phyloP scores from a whole-genome alignment of 192 early-diverging fungal genomes.

The Coemansia sp. region DNA sequence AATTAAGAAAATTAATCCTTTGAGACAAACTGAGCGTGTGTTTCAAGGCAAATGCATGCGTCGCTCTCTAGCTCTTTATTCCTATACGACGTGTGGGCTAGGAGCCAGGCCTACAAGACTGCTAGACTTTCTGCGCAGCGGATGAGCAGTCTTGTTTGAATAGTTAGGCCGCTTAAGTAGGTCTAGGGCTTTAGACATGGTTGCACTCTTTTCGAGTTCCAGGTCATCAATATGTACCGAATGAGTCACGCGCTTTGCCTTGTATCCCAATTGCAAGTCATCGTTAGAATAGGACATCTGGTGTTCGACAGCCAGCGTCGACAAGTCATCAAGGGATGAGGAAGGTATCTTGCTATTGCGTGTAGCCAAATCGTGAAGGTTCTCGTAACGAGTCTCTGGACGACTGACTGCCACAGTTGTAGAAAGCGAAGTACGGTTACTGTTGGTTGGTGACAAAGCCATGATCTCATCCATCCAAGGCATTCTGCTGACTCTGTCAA shows the following conservation, averaged over 20 bases:
- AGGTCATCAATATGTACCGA: constrained; percentile 13
- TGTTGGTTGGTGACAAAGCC: constrained; percentile 42
- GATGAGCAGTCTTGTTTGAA: constrained; percentile 5
- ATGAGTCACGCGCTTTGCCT: constrained; percentile 1
- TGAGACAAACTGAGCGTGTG: too few species aligned
- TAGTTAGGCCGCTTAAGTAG: constrained; percentile 32
- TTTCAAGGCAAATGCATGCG: background rate
- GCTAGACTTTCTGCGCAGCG: constrained; percentile 11
- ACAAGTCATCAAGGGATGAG: constrained; percentile 1
- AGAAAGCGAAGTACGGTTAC: constrained; percentile 34
- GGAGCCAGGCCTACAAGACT: constrained; percentile 24
- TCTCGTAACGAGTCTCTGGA: constrained; percentile 16
- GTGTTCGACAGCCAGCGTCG: background rate
- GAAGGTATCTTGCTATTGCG: constrained; percentile 39
- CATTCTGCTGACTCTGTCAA: constrained; percentile 31
- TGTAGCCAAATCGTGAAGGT: constrained; percentile 37
- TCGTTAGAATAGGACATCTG: background rate
- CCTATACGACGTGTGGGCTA: constrained; percentile 18
- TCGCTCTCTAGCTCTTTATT: background rate
- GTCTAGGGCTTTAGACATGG: constrained; percentile 8
- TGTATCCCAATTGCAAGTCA: constrained; percentile 3
- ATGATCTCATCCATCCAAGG: constrained; percentile 51
- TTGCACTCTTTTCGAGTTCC: background rate
- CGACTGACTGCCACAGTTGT: constrained; percentile 3
- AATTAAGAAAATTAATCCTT: too few species aligned